A percentile compares a stretch with the other conserved stretches of the same genome.
Conservation (phyloP, 768 basidiomycete species). For the Mrakia frigida region DNA sequence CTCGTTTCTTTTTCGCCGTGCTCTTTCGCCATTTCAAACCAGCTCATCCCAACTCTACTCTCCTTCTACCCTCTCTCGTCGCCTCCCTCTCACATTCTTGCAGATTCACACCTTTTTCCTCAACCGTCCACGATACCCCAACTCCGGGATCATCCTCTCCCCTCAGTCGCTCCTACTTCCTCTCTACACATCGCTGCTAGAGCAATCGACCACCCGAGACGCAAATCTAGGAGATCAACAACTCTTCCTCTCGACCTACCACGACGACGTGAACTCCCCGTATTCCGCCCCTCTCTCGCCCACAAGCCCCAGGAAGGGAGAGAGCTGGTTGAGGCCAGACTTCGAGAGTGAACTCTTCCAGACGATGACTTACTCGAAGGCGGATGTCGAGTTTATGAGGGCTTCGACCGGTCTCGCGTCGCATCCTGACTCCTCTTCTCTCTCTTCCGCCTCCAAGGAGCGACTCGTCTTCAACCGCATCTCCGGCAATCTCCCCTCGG, state of each 20-base stretch:
- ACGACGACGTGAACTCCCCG: background rate
- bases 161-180: background rate
- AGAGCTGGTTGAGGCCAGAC: background rate
- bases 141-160: slow-evolving; percentile 21
- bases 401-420: background rate
- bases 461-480: background rate
- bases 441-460: background rate
- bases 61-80: background rate
- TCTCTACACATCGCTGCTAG: background rate
- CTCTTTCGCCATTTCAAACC: background rate
- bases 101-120: slow-evolving; percentile 19
- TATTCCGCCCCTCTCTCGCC: background rate
- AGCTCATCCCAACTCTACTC: background rate
- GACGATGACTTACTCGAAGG: background rate
- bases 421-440: background rate
- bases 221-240: slow-evolving; percentile 14
- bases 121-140: slow-evolving; percentile 15
- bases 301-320: background rate
- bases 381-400: background rate
- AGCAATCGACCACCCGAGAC: background rate
- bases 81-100: no score
- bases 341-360: slow-evolving; percentile 14
- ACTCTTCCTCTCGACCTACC: slow-evolving; percentile 12
- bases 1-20: background rate
- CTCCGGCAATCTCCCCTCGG: background rate